phyloP scores from a whole-genome alignment of 495 filamentous ascomycete species.

The Penicillium ochrochloron region DNA sequence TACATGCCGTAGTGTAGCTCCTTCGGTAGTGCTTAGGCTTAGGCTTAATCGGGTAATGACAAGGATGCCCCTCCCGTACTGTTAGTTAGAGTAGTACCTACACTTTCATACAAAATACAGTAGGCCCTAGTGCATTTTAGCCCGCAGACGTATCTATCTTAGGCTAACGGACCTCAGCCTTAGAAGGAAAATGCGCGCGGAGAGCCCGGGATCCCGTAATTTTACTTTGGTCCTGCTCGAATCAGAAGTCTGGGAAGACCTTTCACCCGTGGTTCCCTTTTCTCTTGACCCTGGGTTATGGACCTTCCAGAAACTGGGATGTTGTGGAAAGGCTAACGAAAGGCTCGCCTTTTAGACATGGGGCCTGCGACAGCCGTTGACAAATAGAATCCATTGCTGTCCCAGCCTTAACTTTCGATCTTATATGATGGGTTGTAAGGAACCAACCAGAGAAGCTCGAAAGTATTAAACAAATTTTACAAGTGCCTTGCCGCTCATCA shows the following conservation, averaged over 20 bases:
- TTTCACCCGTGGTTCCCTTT: constrained; percentile 18
- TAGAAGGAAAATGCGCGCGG: constrained; percentile 14
- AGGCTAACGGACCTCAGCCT: constrained; percentile 12
- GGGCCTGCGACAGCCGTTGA: not conserved
- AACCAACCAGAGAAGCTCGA: constrained; percentile 2
- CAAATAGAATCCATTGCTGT: not conserved
- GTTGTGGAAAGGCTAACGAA: constrained; percentile 4
- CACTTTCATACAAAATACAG: not conserved
- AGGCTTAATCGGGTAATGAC: constrained; percentile 5
- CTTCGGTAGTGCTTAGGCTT: not conserved
- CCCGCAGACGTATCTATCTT: not conserved
- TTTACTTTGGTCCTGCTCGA: constrained; percentile 14
- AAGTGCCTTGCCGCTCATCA: constrained; percentile 5
- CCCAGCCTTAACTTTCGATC: constrained; percentile 3
- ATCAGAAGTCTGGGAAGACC: constrained; percentile 7
- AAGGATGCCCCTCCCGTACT: not conserved
- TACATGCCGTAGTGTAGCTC: not conserved
- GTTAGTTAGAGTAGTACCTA: too few species aligned
- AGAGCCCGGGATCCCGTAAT: constrained; percentile 17
- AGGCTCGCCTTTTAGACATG: constrained; percentile 12
- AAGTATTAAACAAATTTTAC: constrained; percentile 5
- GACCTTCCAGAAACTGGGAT: constrained; percentile 26
- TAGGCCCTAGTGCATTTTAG: not conserved
- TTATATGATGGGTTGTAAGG: not conserved
- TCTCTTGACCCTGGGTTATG: constrained; percentile 13